Evolutionary conservation across 2,329 filamentous ascomycete genomes (phyloP).

Genomic region (Meredithiella fracta): DNA sequence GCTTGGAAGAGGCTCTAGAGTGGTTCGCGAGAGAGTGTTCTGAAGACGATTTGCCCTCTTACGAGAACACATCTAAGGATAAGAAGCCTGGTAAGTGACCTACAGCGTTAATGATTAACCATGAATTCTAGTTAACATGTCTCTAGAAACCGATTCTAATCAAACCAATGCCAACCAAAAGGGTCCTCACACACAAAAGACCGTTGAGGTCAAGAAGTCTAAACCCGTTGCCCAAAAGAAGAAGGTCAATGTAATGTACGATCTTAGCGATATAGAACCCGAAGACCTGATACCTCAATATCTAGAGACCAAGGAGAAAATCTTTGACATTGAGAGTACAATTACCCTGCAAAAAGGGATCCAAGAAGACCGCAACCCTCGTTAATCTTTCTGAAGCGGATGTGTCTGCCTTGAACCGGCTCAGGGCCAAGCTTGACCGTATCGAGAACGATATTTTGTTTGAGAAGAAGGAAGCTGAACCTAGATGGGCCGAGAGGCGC

Average conservation of each 20-base stretch:
- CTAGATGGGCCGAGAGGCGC: constrained; percentile 45
- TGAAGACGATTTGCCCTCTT: constrained; percentile 52
- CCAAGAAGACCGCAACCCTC: constrained; percentile 20
- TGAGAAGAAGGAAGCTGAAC: constrained; percentile 44
- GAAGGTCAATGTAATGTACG: constrained; percentile 24
- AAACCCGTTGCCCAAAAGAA: constrained; percentile 22
- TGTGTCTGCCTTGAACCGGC: constrained; percentile 39
- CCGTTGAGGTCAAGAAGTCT: constrained; percentile 13
- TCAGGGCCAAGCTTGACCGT: constrained; percentile 56
- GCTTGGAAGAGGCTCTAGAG: constrained; percentile 72
- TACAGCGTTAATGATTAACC: neutral
- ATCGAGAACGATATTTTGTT: constrained; percentile 69
- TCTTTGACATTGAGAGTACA: constrained; percentile 45
- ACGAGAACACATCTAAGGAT: constrained; percentile 36
- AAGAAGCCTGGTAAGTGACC: constrained; percentile 23
- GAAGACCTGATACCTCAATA: constrained; percentile 62
- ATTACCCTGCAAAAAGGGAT: constrained; percentile 20
- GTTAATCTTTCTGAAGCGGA: constrained; percentile 18
- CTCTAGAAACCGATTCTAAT: neutral
- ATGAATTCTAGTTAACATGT: neutral
- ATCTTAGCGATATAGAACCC: constrained; percentile 52
- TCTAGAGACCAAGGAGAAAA: constrained; percentile 52
- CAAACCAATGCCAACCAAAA: constrained; percentile 1
- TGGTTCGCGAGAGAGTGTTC: constrained; percentile 72
- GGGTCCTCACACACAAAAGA: constrained; percentile 11